These are phyloP conservation scores for Beauveria sp. DNA, from an alignment of 2,329 filamentous ascomycete species.

Conservation along the genomic window DNA sequence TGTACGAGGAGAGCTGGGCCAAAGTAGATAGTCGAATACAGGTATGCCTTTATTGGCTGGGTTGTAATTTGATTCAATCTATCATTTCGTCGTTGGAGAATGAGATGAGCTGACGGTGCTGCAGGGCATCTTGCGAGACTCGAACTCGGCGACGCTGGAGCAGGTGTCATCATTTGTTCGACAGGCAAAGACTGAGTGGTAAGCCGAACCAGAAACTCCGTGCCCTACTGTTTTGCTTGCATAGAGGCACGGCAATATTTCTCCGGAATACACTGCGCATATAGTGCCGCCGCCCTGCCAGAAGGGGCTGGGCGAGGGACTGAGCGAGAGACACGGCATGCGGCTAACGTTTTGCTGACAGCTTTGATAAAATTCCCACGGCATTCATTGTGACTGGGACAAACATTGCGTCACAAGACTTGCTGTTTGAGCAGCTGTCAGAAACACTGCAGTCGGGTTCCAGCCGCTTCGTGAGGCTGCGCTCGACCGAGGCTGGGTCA, in stretches of 20 bases:
- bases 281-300: neutral
- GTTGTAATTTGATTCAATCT: neutral
- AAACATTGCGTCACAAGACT: constrained; percentile 66
- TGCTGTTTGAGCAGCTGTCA: constrained; percentile 65
- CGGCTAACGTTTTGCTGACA: constrained; percentile 17
- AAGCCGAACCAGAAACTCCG: constrained; percentile 4
- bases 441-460: constrained; percentile 41
- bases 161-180: constrained; percentile 51
- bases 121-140: constrained; percentile 49
- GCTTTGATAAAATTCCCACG: constrained; percentile 50
- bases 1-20: constrained; percentile 59
- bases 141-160: constrained; percentile 53
- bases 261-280: neutral
- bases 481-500: constrained; percentile 64
- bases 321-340: constrained; percentile 2
- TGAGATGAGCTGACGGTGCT: neutral
- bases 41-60: constrained; percentile 17
- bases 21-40: constrained; percentile 57
- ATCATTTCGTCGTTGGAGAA: neutral
- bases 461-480: constrained; percentile 57
- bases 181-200: constrained; percentile 27
- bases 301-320: neutral
- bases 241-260: neutral
- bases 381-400: constrained; percentile 72
- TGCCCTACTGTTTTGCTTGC: neutral